phyloP scores from a whole-genome alignment of 140 eudicot genomes.

The Senecio squalidus region DNA sequence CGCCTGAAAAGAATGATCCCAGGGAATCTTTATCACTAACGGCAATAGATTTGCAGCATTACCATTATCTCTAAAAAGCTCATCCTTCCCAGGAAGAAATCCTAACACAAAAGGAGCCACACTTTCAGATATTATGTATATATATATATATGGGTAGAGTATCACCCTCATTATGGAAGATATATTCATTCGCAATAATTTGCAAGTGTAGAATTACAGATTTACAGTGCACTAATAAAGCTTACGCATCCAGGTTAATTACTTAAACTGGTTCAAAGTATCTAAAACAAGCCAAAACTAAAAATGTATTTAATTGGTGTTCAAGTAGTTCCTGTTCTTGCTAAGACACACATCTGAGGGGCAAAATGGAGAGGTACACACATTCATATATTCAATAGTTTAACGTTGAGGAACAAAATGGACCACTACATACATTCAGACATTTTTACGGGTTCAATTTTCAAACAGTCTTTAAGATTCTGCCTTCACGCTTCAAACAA shows the following conservation, averaged over 20 bases:
- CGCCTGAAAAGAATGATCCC: constrained; percentile 39
- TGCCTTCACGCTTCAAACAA: background rate
- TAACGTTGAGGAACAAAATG: background rate
- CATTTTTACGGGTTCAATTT: background rate
- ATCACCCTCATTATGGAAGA: constrained; percentile 2
- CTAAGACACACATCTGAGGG: constrained; percentile 3
- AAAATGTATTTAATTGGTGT: background rate
- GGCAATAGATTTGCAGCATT: constrained; percentile 37
- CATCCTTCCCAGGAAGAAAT: constrained; percentile 42
- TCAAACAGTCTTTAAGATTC: constrained; percentile 6
- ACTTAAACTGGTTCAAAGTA: constrained; percentile 5
- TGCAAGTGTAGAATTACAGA: background rate
- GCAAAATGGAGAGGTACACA: background rate
- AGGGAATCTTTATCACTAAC: constrained; percentile 66
- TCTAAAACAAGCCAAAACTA: constrained; percentile 4
- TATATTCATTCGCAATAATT: constrained; percentile 2
- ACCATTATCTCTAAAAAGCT: constrained; percentile 35
- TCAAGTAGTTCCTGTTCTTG: constrained; percentile 12
- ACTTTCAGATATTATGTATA: constrained; percentile 15
- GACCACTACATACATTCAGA: background rate
- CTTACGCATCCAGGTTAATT: constrained; percentile 11
- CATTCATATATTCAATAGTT: background rate
- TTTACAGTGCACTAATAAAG: background rate
- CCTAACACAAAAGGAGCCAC: constrained; percentile 35
- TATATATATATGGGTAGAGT: constrained; percentile 4